Percentiles rank a stretch among this genome's conserved stretches.
phyloP scores from a whole-genome alignment of 169 alveolate genomes.

The Eimeria sp. region DNA sequence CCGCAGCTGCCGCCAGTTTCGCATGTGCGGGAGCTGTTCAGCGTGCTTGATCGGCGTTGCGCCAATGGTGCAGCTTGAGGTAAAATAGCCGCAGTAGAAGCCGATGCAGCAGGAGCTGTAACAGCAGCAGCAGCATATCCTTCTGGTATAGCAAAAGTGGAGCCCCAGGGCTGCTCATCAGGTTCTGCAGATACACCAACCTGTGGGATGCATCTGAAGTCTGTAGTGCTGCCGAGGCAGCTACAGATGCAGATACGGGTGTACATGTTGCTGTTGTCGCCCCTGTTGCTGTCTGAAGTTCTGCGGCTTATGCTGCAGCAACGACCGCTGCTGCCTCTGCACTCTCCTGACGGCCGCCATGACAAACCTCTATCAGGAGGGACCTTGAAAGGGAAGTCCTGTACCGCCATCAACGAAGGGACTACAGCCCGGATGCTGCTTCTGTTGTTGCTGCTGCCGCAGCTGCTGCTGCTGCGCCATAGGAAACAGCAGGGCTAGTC shows the following conservation, averaged over 20 bases:
- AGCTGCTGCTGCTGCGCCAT: slow-evolving; percentile 56
- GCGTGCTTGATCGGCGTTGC: background rate
- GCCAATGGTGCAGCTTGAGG: background rate
- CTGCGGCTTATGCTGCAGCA: slow-evolving; percentile 29
- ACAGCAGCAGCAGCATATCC: background rate
- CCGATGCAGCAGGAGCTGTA: background rate
- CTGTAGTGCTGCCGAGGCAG: slow-evolving; percentile 4
- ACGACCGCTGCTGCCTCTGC: slow-evolving; percentile 9
- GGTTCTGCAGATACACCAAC: background rate
- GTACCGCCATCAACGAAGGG: slow-evolving; percentile 1
- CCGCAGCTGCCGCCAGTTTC: background rate
- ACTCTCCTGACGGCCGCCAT: background rate
- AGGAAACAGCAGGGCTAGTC: slow-evolving; percentile 14
- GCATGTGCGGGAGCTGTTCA: background rate
- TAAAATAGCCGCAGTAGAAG: background rate
- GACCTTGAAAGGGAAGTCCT: background rate
- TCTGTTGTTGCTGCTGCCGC: slow-evolving; percentile 43
- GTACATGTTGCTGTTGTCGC: slow-evolving; percentile 14
- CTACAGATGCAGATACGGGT: slow-evolving; percentile 11
- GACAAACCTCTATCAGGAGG: background rate
- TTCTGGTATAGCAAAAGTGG: background rate
- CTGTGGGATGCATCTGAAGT: background rate
- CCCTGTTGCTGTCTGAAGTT: background rate
- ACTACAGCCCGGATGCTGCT: background rate
- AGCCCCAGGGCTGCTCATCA: background rate